These are phyloP conservation scores for Flaveria robusta DNA, from an alignment of 129 eudicot species.

Conservation along the genomic window DNA sequence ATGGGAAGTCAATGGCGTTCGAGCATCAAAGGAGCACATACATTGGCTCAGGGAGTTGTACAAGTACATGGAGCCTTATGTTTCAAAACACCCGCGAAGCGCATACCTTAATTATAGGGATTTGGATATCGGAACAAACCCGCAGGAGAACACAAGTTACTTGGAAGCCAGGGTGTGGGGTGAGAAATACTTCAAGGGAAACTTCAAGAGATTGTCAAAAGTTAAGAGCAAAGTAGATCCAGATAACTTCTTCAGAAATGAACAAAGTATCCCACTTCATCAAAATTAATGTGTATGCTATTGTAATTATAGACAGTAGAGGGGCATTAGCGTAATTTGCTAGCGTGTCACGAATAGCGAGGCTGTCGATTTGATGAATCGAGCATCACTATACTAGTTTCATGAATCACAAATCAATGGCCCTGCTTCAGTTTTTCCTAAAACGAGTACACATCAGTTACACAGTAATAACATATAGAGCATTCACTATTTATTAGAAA, in stretches of 20 bases:
- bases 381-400: not conserved
- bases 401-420: not conserved
- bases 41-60: conserved; percentile 50
- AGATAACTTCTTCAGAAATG: conserved; percentile 44
- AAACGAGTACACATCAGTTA: too few relatives aligned
- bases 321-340: conserved; percentile 9
- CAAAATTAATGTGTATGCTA: not conserved
- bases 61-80: conserved; percentile 36
- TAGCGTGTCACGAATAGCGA: not conserved
- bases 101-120: conserved; percentile 54
- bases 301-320: not conserved
- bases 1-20: conserved; percentile 45
- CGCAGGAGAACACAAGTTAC: conserved; percentile 33
- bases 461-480: not conserved
- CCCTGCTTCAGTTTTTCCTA: not conserved
- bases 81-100: conserved; percentile 52
- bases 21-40: conserved; percentile 34
- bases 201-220: conserved; percentile 51
- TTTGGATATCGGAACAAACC: conserved; percentile 48
- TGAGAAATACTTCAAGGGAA: conserved; percentile 50
- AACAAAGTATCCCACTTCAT: conserved; percentile 54
- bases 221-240: conserved; percentile 52
- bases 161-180: conserved; percentile 54
- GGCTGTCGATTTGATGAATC: not conserved
- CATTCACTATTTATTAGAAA: not conserved